Evolutionary conservation across 441 rosid species (phyloP).

Genomic region (Omphalea diandra): DNA sequence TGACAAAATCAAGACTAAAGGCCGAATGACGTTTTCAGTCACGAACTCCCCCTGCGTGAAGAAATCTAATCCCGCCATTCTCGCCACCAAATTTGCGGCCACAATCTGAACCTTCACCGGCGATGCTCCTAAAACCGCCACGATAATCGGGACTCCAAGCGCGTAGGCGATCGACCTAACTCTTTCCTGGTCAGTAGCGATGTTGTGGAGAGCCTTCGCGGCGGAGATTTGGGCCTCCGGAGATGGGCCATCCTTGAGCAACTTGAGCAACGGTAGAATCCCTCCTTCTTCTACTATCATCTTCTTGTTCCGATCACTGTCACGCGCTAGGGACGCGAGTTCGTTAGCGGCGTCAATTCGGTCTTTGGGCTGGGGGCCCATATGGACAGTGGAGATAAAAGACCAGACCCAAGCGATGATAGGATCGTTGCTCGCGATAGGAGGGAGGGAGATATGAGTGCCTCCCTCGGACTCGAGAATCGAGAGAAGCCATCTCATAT

Average conservation of each 20-base stretch:
- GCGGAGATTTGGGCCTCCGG: slow-evolving; percentile 58
- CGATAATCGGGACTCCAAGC: slow-evolving; percentile 42
- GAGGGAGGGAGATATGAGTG: slow-evolving; percentile 45
- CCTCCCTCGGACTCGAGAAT: slow-evolving; percentile 45
- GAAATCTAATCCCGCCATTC: slow-evolving; percentile 43
- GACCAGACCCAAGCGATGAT: slow-evolving; percentile 73
- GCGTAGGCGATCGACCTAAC: slow-evolving; percentile 35
- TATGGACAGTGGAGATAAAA: slow-evolving; percentile 43
- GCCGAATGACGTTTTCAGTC: slow-evolving; percentile 45
- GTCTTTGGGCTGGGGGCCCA: slow-evolving; percentile 46
- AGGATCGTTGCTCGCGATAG: slow-evolving; percentile 64
- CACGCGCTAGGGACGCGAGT: slow-evolving; percentile 51
- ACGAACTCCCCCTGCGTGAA: slow-evolving; percentile 46
- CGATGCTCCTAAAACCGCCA: slow-evolving; percentile 46
- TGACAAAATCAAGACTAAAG: slow-evolving; percentile 43
- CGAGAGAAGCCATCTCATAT: slow-evolving; percentile 54
- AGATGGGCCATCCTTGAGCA: slow-evolving; percentile 49
- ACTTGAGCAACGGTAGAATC: slow-evolving; percentile 44
- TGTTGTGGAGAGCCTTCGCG: slow-evolving; percentile 35
- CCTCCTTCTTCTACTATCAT: slow-evolving; percentile 66
- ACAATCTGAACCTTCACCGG: slow-evolving; percentile 40
- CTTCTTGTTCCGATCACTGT: slow-evolving; percentile 54
- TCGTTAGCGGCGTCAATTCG: slow-evolving; percentile 50
- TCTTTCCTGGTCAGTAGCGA: slow-evolving; percentile 38
- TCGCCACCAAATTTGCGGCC: slow-evolving; percentile 46